Percentiles rank a stretch among this genome's conserved stretches.
These are phyloP conservation scores for Aspergillus piperis DNA, from an alignment of 2,329 filamentous ascomycete genomes.

Conservation along the genomic window DNA sequence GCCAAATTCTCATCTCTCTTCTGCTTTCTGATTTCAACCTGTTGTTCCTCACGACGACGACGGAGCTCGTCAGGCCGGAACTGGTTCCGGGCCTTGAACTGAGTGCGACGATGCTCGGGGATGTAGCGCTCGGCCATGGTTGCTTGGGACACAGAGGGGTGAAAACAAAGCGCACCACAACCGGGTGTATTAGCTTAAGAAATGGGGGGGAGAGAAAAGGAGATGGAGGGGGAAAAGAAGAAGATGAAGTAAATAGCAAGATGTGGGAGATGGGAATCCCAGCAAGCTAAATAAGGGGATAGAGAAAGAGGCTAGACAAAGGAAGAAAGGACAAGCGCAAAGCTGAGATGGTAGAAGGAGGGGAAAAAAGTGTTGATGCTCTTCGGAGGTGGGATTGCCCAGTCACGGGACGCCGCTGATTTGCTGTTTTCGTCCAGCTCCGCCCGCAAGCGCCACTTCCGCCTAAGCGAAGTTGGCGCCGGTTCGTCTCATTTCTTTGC, in stretches of 20 bases:
- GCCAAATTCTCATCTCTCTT: slow-evolving; percentile 99
- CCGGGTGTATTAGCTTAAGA: slow-evolving; percentile 17
- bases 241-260: slow-evolving; percentile 12
- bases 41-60: slow-evolving; percentile 96
- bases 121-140: slow-evolving; percentile 99
- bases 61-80: slow-evolving; percentile 99
- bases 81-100: slow-evolving; percentile 99
- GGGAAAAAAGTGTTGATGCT: slow-evolving; percentile 26
- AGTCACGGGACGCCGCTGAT: slow-evolving; percentile 23
- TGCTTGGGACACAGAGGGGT: slow-evolving; percentile 31
- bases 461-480: slow-evolving; percentile 30
- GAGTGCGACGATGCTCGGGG: slow-evolving; percentile 96
- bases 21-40: slow-evolving; percentile 97
- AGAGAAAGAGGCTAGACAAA: slow-evolving; percentile 9
- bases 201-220: slow-evolving; percentile 13
- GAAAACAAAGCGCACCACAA: slow-evolving; percentile 34
- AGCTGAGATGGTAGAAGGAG: slow-evolving; percentile 21
- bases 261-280: slow-evolving; percentile 28
- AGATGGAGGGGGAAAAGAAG: slow-evolving; percentile 22
- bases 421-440: slow-evolving; percentile 24
- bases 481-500: not conserved
- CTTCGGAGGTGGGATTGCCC: slow-evolving; percentile 24
- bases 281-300: slow-evolving; percentile 16
- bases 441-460: slow-evolving; percentile 25
- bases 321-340: slow-evolving; percentile 10